A percentile compares a stretch with the other conserved stretches of the same genome.
These are phyloP conservation scores for Colletotrichum salicis DNA, from an alignment of 2,329 filamentous ascomycete species.

Conservation along the genomic window DNA sequence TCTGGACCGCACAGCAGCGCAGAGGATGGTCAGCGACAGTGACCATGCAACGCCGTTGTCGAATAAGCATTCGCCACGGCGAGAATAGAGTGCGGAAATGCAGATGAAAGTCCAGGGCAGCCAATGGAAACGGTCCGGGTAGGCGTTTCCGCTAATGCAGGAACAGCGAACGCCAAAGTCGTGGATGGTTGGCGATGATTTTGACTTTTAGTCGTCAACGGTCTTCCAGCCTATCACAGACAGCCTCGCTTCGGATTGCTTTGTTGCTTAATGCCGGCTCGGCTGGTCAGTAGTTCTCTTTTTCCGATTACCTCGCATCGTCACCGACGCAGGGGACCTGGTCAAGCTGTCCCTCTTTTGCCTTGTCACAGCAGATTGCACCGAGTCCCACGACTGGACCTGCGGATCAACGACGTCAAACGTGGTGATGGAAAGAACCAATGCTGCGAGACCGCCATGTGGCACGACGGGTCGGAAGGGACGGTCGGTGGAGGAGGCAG, in stretches of 20 bases:
- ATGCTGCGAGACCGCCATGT: slow-evolving; percentile 12
- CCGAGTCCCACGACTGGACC: slow-evolving; percentile 17
- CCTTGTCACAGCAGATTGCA: slow-evolving; percentile 7
- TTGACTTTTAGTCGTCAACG: not conserved
- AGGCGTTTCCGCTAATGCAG: slow-evolving; percentile 32
- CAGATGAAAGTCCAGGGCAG: slow-evolving; percentile 1
- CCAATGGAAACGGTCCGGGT: slow-evolving; percentile 19
- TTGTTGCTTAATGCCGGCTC: not conserved
- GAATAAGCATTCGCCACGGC: slow-evolving; percentile 31
- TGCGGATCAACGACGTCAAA: slow-evolving; percentile 19
- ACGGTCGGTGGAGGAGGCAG: not conserved
- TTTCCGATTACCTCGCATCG: not conserved
- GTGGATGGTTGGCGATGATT: not conserved
- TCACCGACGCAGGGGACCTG: not conserved
- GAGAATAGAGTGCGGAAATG: slow-evolving; percentile 12
- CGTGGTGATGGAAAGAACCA: slow-evolving; percentile 24
- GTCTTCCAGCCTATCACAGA: not conserved
- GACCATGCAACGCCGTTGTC: not conserved
- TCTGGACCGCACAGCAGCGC: not conserved
- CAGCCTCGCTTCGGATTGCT: not conserved
- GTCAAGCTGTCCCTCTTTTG: not conserved
- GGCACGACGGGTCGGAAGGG: slow-evolving; percentile 2
- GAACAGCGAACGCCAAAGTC: slow-evolving; percentile 28
- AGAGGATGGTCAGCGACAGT: not conserved
- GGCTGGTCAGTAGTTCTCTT: not conserved